These are phyloP conservation scores for Fusarium sp. DNA, from an alignment of 2,329 filamentous ascomycete genomes.

Conservation along the genomic window DNA sequence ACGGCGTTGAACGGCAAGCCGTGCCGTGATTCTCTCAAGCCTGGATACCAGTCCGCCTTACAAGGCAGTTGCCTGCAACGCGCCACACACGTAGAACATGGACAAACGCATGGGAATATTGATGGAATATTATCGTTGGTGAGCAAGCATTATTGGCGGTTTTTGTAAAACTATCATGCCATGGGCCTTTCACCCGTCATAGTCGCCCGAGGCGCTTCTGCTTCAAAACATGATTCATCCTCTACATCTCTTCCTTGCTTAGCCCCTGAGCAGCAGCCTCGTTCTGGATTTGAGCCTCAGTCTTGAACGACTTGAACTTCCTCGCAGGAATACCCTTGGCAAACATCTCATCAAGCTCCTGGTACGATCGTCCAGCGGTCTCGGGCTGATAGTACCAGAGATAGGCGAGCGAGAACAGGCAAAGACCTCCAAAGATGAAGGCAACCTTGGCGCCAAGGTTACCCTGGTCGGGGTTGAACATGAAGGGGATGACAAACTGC, in stretches of 20 bases:
- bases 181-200: background rate
- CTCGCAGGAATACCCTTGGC: conserved; percentile 14
- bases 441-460: conserved; percentile 30
- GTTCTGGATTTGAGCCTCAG: conserved; percentile 15
- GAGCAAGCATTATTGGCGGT: background rate
- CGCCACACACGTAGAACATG: background rate
- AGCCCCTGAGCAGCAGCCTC: conserved; percentile 13
- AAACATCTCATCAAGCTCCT: conserved; percentile 36
- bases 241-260: background rate
- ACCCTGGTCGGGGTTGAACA: conserved; percentile 29
- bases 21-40: background rate
- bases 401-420: conserved; percentile 15
- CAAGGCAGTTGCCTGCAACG: background rate
- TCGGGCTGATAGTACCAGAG: conserved; percentile 34
- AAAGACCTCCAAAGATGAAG: conserved; percentile 29
- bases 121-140: background rate
- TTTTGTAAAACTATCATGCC: background rate
- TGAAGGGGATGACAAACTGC: conserved; percentile 28
- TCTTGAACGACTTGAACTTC: conserved; percentile 20
- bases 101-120: background rate
- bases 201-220: background rate
- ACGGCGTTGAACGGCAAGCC: background rate
- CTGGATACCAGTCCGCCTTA: background rate
- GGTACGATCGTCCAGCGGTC: conserved; percentile 32
- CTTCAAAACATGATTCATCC: background rate